Base-by-base conservation (phyloP, 148 eudicot genomes). In the Diospyros kaki region DNA sequence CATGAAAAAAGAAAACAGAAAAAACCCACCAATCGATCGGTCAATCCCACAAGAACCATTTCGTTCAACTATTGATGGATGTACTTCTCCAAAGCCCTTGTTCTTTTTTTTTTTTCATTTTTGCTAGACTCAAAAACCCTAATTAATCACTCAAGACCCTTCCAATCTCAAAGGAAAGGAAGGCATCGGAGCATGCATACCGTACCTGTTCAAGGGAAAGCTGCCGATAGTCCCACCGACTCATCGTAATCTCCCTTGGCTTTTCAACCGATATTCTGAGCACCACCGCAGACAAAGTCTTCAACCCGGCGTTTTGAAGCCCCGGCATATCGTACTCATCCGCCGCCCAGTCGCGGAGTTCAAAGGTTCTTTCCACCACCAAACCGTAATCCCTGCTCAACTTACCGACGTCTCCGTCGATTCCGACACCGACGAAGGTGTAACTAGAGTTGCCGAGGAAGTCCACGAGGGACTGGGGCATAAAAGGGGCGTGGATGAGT, bases 351-450 rank as follows among this genome's bases (percentile, higher is more conserved):
- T 9, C 62, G 43, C 76, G 42, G 9, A 82, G 4, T 52, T 82
- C 78, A 53, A 63, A 77, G 85, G 15, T 15, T 3, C 44, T 58
- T 53, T 46, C 45, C 45, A 60, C 82, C 76, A 1, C 2, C 13
- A 38, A 13, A 3, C 2, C 12, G 66, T 63, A 45, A 11, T 63
- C 12, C 39, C 11, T 17, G 4, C 18, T 13, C 17, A 64, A 17
- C 48, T 10, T 6, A 43, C 6, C 10, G 5, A n/a, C 3, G 17
- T 41, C 68, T 2, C 9, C 13, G n/a, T 41, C 4, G 68, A 41
- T 64, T 17, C 17, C 41, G 50, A 85, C 78, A 0, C 86, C 88
- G 43, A 83, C 86, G 67, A 85, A 85, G 6, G 81, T 78, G 84
- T 52, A 61, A 53, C 18, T 7, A 38, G 71, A 42, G 70, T 82